Base-by-base conservation (phyloP, 495 filamentous ascomycete species). In the Friedmanniomyces endolithicus region DNA sequence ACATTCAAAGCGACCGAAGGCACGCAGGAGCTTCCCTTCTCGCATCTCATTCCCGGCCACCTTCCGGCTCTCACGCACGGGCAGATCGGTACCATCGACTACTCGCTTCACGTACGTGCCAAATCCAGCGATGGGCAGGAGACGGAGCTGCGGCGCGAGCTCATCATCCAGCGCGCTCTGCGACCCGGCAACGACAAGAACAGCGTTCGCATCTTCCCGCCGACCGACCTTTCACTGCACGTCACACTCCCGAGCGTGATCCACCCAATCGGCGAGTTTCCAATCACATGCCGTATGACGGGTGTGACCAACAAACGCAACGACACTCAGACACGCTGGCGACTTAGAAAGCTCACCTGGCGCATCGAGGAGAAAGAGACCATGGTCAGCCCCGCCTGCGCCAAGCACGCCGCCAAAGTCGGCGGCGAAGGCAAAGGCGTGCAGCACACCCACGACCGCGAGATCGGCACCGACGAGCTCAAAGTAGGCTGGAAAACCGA, bases 401-500 rank as follows among this genome's bases (percentile, higher is more conserved):
- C 74, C 31, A 83, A 85, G 60, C 92, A 97, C 69, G 67, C 75
- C 23, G 76, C 80, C 61, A 88, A 86, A 68, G 70, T 87, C 25
- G 83, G 83, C 33, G 81, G 80, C 29, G 76, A 79, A 37, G 72
- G 74, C 48, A 97, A 94, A 67, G 88, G 89, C 33, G 68, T 88
- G 22, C 69, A 83, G 44, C 87, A 95, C 52, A 77, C 86, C 37
- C 85, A 95, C 55, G 78, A 78, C 6, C 82, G 85, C 31, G 78
- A 82, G 53, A 80, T 97, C 59, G 87, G 81, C 24, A 73, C 74
- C 54, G 83, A 82, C 2, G 87, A 90, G 61, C 65, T 90, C 61
- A 87, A 86, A 70, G 74, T 63, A 4, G 90, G 90, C n/a, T 99
- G 92, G 92, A 99, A 99, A 70, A 81, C 83, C n/a, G 89, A 95